Evolutionary conservation across 2,329 filamentous ascomycete species (phyloP), one percentile per base, ranked within the genome.

Genomic region (Hypoxylon sp.): DNA sequence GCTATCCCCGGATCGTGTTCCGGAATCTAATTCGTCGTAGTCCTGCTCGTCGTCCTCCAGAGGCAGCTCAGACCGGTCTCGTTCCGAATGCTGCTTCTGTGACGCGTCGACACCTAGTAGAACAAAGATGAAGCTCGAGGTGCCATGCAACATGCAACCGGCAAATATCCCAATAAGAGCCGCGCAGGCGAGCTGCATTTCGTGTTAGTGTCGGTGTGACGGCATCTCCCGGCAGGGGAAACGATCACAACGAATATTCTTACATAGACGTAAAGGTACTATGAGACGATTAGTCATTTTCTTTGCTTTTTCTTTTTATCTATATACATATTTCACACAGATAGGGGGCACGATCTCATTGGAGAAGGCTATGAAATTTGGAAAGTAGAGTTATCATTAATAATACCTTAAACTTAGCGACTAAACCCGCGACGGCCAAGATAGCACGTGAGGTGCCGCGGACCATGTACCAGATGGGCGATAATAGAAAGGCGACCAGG

Each of bases 211-310:
- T 65, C 13, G 53, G 51, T 57, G 44, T 41, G 19, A 58, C 50
- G 41, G 24, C 24, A 34, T 24, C 19, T 10, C 56, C 37, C 41
- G 20, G 19, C 6, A 6, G 13, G 32, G 22, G 20, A 61, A 15
- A 15, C 30, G 19, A 51, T 51, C 17, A 20, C 2, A 30, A 50
- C 24, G 26, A 50, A 20, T 28, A 22, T 55, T 11, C 74, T 72
- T 75, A 76, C 74, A 51, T 72, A 76, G 55, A 74, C 69, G 46
- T 75, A 76, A 10, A 76, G 63, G 57, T 73, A 73, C 74, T 76
- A 46, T 54, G 30, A 52, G 34, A 47, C 7, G 37, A 58, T 64
- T 57, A 68, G 68, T 37, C 34, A 54, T 6, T 6, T 11, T 46
- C 17, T 7, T 10, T 13, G 3, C 6, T 41, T 7, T 10, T 13